These are phyloP conservation scores for Kwoniella dendrophila DNA, from an alignment of 768 basidiomycete species.

Conservation along the genomic window DNA sequence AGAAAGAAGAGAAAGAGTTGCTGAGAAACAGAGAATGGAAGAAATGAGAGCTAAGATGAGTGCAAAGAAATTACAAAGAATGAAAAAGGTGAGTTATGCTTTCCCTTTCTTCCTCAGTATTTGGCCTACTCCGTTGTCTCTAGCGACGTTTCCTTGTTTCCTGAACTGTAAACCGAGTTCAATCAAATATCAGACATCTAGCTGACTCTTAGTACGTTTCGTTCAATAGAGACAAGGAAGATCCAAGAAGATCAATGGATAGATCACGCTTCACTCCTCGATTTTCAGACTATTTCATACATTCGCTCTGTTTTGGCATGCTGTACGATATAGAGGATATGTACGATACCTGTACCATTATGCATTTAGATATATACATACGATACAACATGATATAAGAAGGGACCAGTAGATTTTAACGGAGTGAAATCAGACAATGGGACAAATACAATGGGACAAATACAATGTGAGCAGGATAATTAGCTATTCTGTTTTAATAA, in stretches of 20 bases:
- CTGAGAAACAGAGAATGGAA: conserved; percentile 50
- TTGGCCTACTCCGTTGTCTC: not conserved
- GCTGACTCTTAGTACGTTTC: not conserved
- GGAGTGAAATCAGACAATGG: no score
- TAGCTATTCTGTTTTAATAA: no score
- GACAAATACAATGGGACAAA: no score
- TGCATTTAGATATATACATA: not conserved
- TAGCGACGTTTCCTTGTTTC: not conserved
- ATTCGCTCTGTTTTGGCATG: not conserved
- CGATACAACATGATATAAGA: no score
- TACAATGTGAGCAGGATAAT: no score
- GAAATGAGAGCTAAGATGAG: conserved; percentile 53
- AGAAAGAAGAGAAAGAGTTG: conserved; percentile 48
- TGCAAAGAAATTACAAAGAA: conserved; percentile 54
- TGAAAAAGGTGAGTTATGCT: conserved; percentile 50
- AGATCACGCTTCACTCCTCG: not conserved
- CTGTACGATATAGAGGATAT: no score
- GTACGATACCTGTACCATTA: not conserved
- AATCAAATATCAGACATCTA: no score
- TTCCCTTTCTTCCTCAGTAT: not conserved
- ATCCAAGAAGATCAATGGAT: conserved; percentile 55
- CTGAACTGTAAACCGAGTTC: no score
- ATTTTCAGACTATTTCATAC: not conserved
- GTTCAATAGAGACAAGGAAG: conserved; percentile 46
- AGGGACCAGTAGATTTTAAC: not conserved